Evolutionary conservation across 1,139 yeast genomes (phyloP), one percentile per base, ranked within the genome.

Genomic region (Pichia sp.): DNA sequence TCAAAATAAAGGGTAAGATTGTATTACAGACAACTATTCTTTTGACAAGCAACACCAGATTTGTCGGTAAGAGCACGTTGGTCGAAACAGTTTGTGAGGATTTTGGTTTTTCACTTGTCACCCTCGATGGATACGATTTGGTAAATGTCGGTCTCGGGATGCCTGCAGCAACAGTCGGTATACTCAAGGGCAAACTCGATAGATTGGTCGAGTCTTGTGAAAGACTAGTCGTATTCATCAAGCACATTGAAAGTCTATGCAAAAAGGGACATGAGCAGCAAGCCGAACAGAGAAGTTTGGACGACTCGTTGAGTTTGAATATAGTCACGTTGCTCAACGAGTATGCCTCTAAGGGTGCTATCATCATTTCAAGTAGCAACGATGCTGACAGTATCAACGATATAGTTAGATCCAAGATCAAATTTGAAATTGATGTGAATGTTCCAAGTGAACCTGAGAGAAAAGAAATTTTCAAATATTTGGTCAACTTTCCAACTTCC

Each of bases 371-470:
- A 41, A 87, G 96, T 15, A 79, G 85, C 42, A 82, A 83, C 61
- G 92, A 90, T 60, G 72, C 82, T 4, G 97, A 90, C 62, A 77
- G 79, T 55, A 68, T 93, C 29, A 81, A 89, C 38, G 89, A 84
- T 54, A 76, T 79, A 32, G 71, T 90, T 7, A 77, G 95, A 59
- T 81, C 87, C 57, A 75, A 80, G 55, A 77, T 90, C 61, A 88
- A 85, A 65, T 92, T 92, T 69, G 96, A 90, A 63, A 73, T 92
- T 31, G 81, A 80, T 26, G 76, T 92, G 23, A 78, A 81, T 2
- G 96, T 90, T 1, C 98, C 98, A 0, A 75, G 79, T 30, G 97
- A 92, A 66, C 60, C 66, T 1, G 97, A 93, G 69, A 78, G 99
- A 65, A 68, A 66, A 40, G 75, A 73, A 42, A 85, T 92, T 5